Evolutionary conservation across 2,329 filamentous ascomycete species (phyloP), one percentile per base, ranked within the genome.

Genomic region (Hysterium pulicare): DNA sequence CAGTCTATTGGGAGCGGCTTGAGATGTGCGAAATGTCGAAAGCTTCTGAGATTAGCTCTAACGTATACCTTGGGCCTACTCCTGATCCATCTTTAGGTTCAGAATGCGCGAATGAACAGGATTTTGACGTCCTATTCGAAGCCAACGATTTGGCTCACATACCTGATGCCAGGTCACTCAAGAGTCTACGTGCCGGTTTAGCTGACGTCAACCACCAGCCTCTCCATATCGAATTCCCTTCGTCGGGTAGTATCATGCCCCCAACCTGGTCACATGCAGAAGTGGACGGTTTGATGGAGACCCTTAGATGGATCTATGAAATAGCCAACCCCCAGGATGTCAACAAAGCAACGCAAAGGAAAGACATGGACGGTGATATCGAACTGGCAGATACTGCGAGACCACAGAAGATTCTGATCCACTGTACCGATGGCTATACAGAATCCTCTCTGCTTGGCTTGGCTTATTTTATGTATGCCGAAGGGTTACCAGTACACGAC

Each of bases 11-110:
- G 71, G 93, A 98, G 66, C 79, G 90, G 44, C 69, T 81, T 38
- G 93, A 98, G 70, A 97, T 98, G 91, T 90, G 87, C 65, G 78
- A 78, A 45, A 96, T 97, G 91, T 90, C 91, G 9, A 82, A 82
- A 55, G 85, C 90, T 3, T 90, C 90, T 0, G 87, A 95, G 64
- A 95, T 97, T 49, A 83, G 87, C 40, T 77, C 80, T 51, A 96
- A 96, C 60, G 88, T 97, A 20, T 97, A 85, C 79, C 75, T 96
- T 46, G 93, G 93, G 0, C 87, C 89, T 2, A 93, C 89, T 0
- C 89, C 90, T 1, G 87, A 94, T 51, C 74, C 79, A 2, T 71
- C 76, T 1, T 76, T 56, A 54, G 71, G 71, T 52, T 51, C 63
- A 51, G 59, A 55, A 31, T 64, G 55, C 30, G 55, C 59, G 21